Evolutionary conservation across 177 flowering plant species (phyloP).

Genomic region (Telopea speciosissima): DNA sequence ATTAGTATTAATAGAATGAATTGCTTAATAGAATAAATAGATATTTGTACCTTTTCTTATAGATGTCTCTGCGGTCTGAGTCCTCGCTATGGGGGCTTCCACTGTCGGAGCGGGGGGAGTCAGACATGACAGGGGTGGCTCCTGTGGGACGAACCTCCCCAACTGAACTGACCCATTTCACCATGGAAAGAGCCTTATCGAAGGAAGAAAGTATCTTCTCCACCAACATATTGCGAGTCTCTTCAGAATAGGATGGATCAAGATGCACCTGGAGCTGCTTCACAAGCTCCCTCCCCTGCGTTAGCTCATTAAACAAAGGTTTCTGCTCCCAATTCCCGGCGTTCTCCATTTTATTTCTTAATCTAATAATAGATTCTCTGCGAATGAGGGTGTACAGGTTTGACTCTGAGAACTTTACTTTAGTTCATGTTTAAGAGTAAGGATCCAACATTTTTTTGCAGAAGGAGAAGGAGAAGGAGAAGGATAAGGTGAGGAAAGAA

Average conservation of each 20-base stretch:
- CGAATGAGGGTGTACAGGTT: not conserved
- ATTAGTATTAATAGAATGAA: not conserved
- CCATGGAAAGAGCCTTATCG: constrained; percentile 51
- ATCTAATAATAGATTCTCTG: not conserved
- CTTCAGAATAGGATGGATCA: constrained; percentile 27
- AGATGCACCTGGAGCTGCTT: constrained; percentile 47
- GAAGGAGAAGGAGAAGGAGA: not conserved
- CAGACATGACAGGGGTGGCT: constrained; percentile 15
- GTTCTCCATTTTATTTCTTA: constrained; percentile 29
- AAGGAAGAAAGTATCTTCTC: constrained; percentile 51
- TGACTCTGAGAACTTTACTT: not conserved
- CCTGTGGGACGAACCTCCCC: constrained; percentile 18
- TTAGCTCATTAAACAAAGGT: constrained; percentile 45
- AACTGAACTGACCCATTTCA: constrained; percentile 34
- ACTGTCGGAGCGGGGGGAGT: constrained; percentile 46
- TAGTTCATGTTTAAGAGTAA: not conserved
- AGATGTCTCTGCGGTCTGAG: constrained; percentile 25
- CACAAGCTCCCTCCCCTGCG: constrained; percentile 41
- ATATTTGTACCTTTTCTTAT: constrained; percentile 63
- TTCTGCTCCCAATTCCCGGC: constrained; percentile 32
- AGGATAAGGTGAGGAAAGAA: not conserved
- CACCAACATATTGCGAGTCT: constrained; percentile 36
- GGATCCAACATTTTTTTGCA: not conserved
- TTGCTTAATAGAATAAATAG: not conserved
- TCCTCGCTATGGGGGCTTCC: constrained; percentile 59